Evolutionary conservation across 345 rosid species (phyloP), one percentile per base, ranked within the genome.

Genomic region (Isatis tinctoria): DNA sequence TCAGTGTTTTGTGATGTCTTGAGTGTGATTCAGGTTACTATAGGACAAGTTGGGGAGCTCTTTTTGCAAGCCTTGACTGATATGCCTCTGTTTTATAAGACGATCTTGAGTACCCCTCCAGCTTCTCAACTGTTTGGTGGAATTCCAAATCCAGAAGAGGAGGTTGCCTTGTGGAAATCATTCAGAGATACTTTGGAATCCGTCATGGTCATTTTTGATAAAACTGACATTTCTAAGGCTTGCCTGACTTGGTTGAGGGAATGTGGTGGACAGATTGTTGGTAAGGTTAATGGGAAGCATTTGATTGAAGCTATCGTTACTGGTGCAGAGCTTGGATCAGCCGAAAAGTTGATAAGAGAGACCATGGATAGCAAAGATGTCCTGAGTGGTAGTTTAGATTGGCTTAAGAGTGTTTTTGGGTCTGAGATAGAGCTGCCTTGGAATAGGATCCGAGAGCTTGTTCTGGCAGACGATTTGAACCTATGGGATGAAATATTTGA

Each of bases 401-500:
- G 99, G 99, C 94, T 95, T 67, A 87, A 81, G 82, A 83, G 78
- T 69, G 98, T 92, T 57, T 95, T 95, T 14, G 98, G 99, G 60
- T 95, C 97, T 51, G 99, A 95, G 83, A 84, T 95, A 8, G 97
- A 90, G 85, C 79, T 90, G 75, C 99, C 98, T 8, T 95, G 99
- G 99, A 89, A 89, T 76, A 89, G 97, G 79, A 92, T 87, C 45
- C 78, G 90, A 22, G 99, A 95, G 78, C 91, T 95, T 74, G 97
- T 95, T 73, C 67, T 95, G 69, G 88, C 85, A 66, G 98, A 86
- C 57, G 94, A 90, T 78, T 87, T 85, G 22, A 94, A 95, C 81
- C 87, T 92, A 68, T 92, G 99, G 99, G 90, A 92, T 84, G 98
- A 92, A 86, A 90, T 92, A 67, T 95, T 95, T 69, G 98, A 95